A percentile compares a stretch with the other conserved stretches of the same genome.
Evolutionary conservation across 2,329 filamentous ascomycete species (phyloP).

Genomic region (Orbilia brochopaga): DNA sequence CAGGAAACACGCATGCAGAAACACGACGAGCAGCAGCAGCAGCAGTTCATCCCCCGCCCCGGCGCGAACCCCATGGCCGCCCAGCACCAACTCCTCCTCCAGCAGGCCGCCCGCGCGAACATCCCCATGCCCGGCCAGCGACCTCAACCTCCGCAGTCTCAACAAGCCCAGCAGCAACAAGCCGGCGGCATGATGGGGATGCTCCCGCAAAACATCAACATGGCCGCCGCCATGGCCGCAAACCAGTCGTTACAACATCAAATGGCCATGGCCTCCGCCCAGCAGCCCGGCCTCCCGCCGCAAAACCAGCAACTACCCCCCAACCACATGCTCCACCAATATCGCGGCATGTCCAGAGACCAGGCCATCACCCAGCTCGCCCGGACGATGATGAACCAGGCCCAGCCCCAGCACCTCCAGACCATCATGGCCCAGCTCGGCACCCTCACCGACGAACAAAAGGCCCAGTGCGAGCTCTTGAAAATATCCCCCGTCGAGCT

Average conservation of each 20-base stretch:
- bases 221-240: conserved; percentile 28
- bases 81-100: conserved; percentile 24
- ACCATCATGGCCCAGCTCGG: conserved; percentile 33
- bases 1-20: conserved; percentile 46
- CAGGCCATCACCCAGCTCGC: conserved; percentile 36
- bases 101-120: conserved; percentile 13
- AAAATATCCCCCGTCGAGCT: conserved; percentile 41
- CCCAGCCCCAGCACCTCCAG: conserved; percentile 42
- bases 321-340: conserved; percentile 21
- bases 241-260: conserved; percentile 33
- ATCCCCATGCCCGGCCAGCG: not conserved
- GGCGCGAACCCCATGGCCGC: conserved; percentile 15
- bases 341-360: conserved; percentile 38
- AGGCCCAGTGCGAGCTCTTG: conserved; percentile 30
- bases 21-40: conserved; percentile 31
- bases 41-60: conserved; percentile 33
- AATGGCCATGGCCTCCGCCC: conserved; percentile 40
- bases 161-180: conserved; percentile 5
- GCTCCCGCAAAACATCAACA: conserved; percentile 29
- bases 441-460: conserved; percentile 30
- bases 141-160: not conserved
- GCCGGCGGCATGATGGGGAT: conserved; percentile 10
- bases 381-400: conserved; percentile 36
- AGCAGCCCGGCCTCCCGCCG: conserved; percentile 28
- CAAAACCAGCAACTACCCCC: conserved; percentile 17